These are phyloP conservation scores for Erodium trifolium DNA, from an alignment of 441 rosid genomes.

Conservation along the genomic window DNA sequence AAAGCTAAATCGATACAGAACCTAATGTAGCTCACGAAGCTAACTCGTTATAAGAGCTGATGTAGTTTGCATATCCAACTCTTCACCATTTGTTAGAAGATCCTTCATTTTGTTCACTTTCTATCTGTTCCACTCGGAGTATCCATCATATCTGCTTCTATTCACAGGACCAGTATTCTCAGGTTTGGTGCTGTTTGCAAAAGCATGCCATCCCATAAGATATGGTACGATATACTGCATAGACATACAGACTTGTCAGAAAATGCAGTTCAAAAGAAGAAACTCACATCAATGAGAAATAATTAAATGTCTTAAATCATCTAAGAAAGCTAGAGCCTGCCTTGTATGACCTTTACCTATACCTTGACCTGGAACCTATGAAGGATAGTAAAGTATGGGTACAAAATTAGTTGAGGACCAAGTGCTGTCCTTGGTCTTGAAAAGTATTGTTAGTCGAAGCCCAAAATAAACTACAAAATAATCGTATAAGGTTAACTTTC, in stretches of 20 bases:
- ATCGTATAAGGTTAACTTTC: neutral
- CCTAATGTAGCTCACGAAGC: neutral
- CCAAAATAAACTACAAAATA: neutral
- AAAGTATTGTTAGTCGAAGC: neutral
- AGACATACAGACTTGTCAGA: neutral
- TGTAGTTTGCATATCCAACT: neutral
- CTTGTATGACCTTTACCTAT: neutral
- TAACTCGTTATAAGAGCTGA: neutral
- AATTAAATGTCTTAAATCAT: no score
- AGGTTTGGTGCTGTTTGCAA: constrained; percentile 46
- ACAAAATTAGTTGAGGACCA: no score
- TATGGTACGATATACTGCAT: constrained; percentile 75
- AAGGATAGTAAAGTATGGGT: no score
- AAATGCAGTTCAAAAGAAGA: neutral
- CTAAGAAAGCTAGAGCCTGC: neutral
- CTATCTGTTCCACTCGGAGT: constrained; percentile 75
- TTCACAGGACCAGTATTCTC: constrained; percentile 28
- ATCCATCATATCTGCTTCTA: constrained; percentile 41
- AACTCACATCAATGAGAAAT: neutral
- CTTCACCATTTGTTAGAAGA: neutral
- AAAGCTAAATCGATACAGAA: no score
- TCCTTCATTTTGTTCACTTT: neutral
- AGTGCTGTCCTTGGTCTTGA: neutral
- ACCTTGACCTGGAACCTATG: neutral
- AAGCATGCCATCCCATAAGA: constrained; percentile 83